Evolutionary conservation across 495 filamentous ascomycete genomes (phyloP).

Genomic region (Neurospora sp.): DNA sequence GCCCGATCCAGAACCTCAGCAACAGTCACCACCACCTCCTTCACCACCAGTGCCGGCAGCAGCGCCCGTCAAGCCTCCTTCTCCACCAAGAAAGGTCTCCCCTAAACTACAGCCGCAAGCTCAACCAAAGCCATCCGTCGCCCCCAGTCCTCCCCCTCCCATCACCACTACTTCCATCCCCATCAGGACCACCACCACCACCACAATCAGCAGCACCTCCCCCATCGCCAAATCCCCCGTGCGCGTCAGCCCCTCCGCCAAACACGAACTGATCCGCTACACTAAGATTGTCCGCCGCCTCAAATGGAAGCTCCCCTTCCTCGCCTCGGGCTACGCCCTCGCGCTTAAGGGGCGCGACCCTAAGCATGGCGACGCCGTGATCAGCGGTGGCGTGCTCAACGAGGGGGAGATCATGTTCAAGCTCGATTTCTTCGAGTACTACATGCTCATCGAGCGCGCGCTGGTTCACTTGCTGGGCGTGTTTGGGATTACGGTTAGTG

Average conservation of each 20-base stretch:
- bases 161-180: background rate
- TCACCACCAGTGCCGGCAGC: background rate
- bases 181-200: background rate
- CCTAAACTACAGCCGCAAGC: background rate
- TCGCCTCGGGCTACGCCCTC: conserved; percentile 41
- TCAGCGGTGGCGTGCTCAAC: conserved; percentile 5
- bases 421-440: conserved; percentile 61
- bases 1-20: background rate
- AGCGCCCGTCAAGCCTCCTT: background rate
- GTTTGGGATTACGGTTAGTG: conserved; percentile 41
- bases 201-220: background rate
- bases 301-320: conserved; percentile 50
- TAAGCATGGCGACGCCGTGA: conserved; percentile 8
- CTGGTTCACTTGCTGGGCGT: conserved; percentile 51
- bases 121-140: background rate
- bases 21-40: conserved; percentile 1
- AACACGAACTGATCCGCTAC: conserved; percentile 42
- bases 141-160: background rate
- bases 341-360: conserved; percentile 26
- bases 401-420: conserved; percentile 57
- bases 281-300: conserved; percentile 47
- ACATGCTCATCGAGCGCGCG: conserved; percentile 54
- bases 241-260: conserved; percentile 13
- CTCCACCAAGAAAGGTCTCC: background rate
- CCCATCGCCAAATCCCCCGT: background rate